These are phyloP conservation scores for Cyberlindnera euphorbiae DNA, from an alignment of 805 yeast genomes.

Conservation along the genomic window DNA sequence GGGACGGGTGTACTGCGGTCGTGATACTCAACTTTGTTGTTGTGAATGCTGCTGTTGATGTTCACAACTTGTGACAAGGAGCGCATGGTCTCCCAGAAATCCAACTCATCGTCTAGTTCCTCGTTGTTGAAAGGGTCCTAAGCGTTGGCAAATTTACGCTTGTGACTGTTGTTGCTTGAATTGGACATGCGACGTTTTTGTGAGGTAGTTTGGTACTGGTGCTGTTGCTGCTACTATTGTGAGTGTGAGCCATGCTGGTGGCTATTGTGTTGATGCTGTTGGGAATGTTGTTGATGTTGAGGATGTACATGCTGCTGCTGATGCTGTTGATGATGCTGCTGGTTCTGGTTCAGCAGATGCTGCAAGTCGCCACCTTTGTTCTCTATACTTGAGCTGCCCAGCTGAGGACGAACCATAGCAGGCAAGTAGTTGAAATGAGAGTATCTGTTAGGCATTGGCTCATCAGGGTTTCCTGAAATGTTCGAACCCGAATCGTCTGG, in stretches of 20 bases:
- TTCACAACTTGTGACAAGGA: constrained; percentile 42
- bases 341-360: constrained; percentile 38
- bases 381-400: constrained; percentile 50
- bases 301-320: constrained; percentile 10
- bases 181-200: constrained; percentile 18
- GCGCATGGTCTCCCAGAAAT: constrained; percentile 69
- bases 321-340: constrained; percentile 1
- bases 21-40: constrained; percentile 6
- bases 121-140: constrained; percentile 28
- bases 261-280: constrained; percentile 3
- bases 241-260: constrained; percentile 6
- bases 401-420: constrained; percentile 67
- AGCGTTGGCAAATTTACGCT: constrained; percentile 8
- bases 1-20: constrained; percentile 1
- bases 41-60: constrained; percentile 15
- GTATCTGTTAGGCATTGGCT: constrained; percentile 42
- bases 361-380: constrained; percentile 39
- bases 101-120: constrained; percentile 57
- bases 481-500: constrained; percentile 25
- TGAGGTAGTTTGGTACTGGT: constrained; percentile 5
- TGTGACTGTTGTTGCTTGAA: constrained; percentile 18
- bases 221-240: constrained; percentile 2
- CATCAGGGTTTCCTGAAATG: constrained; percentile 18
- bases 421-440: constrained; percentile 75
- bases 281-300: constrained; percentile 6